phyloP scores from a whole-genome alignment of 352 stramenopile species.

The Pythium phragmiticola region DNA sequence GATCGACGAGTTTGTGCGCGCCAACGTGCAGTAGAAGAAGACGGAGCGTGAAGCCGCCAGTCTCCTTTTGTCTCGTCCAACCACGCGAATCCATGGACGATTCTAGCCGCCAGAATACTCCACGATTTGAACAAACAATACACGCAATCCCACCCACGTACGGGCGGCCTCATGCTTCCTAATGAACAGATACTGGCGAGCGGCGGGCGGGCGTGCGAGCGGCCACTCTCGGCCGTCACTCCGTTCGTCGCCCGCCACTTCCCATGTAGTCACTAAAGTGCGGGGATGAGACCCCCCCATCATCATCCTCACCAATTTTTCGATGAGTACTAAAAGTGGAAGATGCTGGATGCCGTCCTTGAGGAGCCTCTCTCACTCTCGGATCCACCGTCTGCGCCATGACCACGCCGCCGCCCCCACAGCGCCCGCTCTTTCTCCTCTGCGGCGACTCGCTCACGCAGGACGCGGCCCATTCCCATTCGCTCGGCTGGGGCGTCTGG shows the following conservation, averaged over 20 bases:
- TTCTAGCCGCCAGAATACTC: no score
- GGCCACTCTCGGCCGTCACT: no score
- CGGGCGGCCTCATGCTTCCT: no score
- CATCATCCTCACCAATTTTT: not conserved
- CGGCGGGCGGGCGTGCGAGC: no score
- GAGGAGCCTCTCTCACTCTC: not conserved
- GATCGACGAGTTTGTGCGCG: slow-evolving; percentile 70
- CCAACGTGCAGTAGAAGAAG: slow-evolving; percentile 17
- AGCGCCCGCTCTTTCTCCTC: slow-evolving; percentile 39
- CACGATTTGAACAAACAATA: no score
- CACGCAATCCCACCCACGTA: no score
- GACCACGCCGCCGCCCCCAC: not conserved
- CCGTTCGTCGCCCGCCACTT: not conserved
- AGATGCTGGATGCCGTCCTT: not conserved
- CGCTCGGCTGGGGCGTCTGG: slow-evolving; percentile 29
- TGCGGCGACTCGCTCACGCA: slow-evolving; percentile 64
- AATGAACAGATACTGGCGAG: no score
- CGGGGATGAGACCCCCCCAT: not conserved
- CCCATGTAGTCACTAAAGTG: not conserved
- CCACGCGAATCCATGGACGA: no score
- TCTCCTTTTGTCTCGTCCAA: no score
- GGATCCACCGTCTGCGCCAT: not conserved
- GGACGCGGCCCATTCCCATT: slow-evolving; percentile 29
- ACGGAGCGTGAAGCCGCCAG: no score
- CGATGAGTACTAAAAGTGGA: not conserved